Evolutionary conservation across 2,329 filamentous ascomycete species (phyloP), one percentile per base, ranked within the genome.

Genomic region (Cladosporium cucumerinum): DNA sequence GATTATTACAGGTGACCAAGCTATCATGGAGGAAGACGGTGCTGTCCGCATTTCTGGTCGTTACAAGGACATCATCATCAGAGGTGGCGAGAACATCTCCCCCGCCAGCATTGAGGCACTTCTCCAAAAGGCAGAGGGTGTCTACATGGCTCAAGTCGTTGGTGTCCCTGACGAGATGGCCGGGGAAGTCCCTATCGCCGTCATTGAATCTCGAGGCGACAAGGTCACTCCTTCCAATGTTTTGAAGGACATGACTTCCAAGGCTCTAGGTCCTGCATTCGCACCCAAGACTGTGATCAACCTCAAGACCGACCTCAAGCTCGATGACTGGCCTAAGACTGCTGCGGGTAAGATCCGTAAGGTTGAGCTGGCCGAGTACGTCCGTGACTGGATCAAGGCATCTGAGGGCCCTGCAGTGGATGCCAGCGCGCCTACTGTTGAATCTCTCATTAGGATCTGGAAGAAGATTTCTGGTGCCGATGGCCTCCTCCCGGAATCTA

Each of bases 71-170:
- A 73, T 76, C 67, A 75, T 76, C 64, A 76, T 76, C 32, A 68
- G 75, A 84, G 86, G 89, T 63, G 89, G 89, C 57, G 89, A 91
- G 76, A 92, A 92, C 76, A 84, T 85, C 59, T 90, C 74, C 5
- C 75, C 75, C 5, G 70, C 71, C 25, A 72, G 69, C 54, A 75
- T 76, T 48, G 75, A 76, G 76, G 69, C 71, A 60, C 69, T 73
- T 3, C 73, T 83, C 14, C 70, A 73, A 1, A 75, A 77, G 39
- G 68, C 78, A n/a, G 66, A 72, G 0, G 78, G 74, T 3, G 67
- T 74, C 1, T 64, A 78, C 70, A 75, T 70, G 25, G 73, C 71
- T 0, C 77, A 81, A 63, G 78, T 84, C 1, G 74, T 84, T 14
- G 81, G 80, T 10, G 71, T 79, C 1, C 73, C 76, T 2, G 80